Base-by-base conservation (phyloP, 495 filamentous ascomycete genomes). In the Hypoxylon fuscum region DNA sequence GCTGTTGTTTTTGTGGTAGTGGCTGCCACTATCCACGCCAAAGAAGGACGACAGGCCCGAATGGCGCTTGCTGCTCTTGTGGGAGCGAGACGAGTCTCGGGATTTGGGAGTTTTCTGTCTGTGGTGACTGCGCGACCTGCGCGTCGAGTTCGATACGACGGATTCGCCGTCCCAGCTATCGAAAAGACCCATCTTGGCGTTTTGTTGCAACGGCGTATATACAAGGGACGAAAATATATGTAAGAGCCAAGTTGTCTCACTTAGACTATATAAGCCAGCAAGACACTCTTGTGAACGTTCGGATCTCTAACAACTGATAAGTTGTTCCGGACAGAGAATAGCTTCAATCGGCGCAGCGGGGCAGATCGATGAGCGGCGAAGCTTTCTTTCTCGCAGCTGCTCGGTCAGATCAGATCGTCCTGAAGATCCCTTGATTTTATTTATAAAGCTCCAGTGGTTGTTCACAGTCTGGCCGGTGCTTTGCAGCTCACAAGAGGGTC, bases 141-240 rank as follows among this genome's bases (percentile, higher is more conserved):
- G 70, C 50, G 56, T 65, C 40, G 77, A 80, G 47, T 27, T 58
- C 23, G 77, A 80, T 35, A 79, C 50, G 50, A 75, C 69, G 14
- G 74, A 76, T 11, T 71, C 73, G 53, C 70, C 68, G 59, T 80
- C 77, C 65, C 65, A 73, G 61, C n/a, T 38, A n/a, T 78, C 76
- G 62, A 78, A 70, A 52, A 78, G 48, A 32, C 77, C 77, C 77
- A 80, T 80, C 9, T 1, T 62, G 12, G 21, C 2, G 48, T 14
- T n/a, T n/a, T 15, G 11, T 8, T 27, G 25, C 42, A n/a, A 48
- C 18, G 23, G 41, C 55, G 47, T 31, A 42, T 43, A 31, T 58
- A 54, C 44, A 29, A 27, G 29, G 34, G 12, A 38, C 12, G 1
- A 42, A 49, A 38, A 2, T 14, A 23, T 48, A 50, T 53, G 25